Conservation (phyloP, 2,329 filamentous ascomycete genomes). For the Aspergillus sp. region DNA sequence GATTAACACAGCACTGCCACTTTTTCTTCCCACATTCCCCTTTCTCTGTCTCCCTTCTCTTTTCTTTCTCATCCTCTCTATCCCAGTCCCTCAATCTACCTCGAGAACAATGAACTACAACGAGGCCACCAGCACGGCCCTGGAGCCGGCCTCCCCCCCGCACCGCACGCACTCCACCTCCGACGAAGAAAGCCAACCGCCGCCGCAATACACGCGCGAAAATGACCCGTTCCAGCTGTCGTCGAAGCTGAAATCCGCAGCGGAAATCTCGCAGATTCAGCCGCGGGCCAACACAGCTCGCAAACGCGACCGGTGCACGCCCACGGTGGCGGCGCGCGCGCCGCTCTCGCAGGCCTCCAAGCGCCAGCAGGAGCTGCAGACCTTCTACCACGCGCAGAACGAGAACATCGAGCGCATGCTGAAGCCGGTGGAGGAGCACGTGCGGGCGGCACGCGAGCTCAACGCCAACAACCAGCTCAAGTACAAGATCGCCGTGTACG, state of each 20-base stretch:
- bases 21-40: not conserved
- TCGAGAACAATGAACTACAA: slow-evolving; percentile 20
- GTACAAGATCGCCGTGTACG: slow-evolving; percentile 60
- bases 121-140: slow-evolving; percentile 41
- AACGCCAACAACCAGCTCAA: slow-evolving; percentile 74
- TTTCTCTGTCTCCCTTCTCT: not conserved
- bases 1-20: not conserved
- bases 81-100: not conserved
- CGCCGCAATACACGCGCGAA: slow-evolving; percentile 58
- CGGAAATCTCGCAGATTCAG: slow-evolving; percentile 72
- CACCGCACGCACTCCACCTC: slow-evolving; percentile 21
- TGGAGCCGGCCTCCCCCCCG: slow-evolving; percentile 30
- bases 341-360: slow-evolving; percentile 29
- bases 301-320: slow-evolving; percentile 53
- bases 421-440: slow-evolving; percentile 89
- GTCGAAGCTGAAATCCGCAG: slow-evolving; percentile 70
- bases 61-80: not conserved
- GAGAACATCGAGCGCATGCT: slow-evolving; percentile 88
- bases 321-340: slow-evolving; percentile 36
- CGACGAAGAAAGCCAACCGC: slow-evolving; percentile 47
- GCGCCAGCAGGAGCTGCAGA: slow-evolving; percentile 50
- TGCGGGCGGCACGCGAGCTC: slow-evolving; percentile 74
- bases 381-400: slow-evolving; percentile 89
- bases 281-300: slow-evolving; percentile 67
- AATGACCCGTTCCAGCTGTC: slow-evolving; percentile 82